Percentiles rank a stretch among this genome's conserved stretches.
phyloP scores from a whole-genome alignment of 495 filamentous ascomycete species.

The Cairneyella variabilis region DNA sequence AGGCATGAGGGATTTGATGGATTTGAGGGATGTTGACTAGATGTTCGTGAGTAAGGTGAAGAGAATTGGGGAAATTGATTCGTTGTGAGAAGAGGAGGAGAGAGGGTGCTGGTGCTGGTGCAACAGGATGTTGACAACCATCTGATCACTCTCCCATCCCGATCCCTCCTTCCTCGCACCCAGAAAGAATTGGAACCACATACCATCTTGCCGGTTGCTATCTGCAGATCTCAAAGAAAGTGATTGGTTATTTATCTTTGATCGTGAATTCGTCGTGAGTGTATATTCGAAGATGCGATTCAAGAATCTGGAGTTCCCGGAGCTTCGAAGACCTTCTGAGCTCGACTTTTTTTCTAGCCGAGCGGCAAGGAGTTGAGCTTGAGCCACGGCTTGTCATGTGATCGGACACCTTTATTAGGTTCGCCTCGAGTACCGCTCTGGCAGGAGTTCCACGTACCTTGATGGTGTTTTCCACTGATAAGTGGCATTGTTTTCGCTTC shows the following conservation, averaged over 20 bases:
- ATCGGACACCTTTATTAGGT: no score
- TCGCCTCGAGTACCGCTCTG: no score
- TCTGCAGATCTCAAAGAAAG: slow-evolving; percentile 6
- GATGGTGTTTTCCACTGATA: no score
- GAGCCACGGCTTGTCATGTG: not conserved
- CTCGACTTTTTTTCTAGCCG: slow-evolving; percentile 31
- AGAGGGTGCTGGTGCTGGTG: not conserved
- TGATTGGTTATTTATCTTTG: slow-evolving; percentile 6
- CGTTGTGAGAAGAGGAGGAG: not conserved
- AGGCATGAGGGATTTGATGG: slow-evolving; percentile 90
- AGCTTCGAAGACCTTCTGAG: slow-evolving; percentile 31
- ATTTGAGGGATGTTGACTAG: slow-evolving; percentile 70
- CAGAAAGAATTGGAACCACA: slow-evolving; percentile 7
- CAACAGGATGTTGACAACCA: not conserved
- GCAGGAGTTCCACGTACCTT: no score
- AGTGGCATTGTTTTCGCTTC: not conserved
- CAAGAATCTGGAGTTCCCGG: no score
- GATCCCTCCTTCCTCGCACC: not conserved
- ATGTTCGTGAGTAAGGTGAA: not conserved
- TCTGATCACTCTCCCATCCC: not conserved
- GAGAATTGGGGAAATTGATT: not conserved
- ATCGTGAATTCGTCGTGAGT: not conserved
- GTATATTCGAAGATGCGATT: not conserved
- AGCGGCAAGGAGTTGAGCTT: slow-evolving; percentile 1
- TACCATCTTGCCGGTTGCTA: slow-evolving; percentile 35